These are phyloP conservation scores for Melaleuca quinquenervia DNA, from an alignment of 345 rosid genomes.

Conservation along the genomic window DNA sequence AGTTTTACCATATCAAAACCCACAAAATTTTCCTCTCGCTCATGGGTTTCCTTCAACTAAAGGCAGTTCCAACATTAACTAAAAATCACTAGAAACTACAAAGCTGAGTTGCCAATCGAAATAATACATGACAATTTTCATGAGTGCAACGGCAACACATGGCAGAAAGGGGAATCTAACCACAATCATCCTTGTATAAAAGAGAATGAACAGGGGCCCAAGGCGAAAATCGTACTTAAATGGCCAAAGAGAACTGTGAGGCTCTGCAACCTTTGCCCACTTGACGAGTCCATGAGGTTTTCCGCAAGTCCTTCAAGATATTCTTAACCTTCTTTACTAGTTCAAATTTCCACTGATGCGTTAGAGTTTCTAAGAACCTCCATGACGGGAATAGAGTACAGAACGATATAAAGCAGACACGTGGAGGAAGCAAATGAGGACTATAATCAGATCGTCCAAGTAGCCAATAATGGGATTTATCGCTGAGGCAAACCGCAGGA, in stretches of 20 bases:
- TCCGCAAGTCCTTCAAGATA: not conserved
- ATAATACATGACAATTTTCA: not conserved
- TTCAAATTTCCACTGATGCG: not conserved
- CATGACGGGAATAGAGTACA: constrained; percentile 65
- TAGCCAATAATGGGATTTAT: constrained; percentile 69
- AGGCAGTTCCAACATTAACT: not conserved
- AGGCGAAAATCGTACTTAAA: not conserved
- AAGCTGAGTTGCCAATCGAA: not conserved
- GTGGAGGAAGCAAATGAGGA: constrained; percentile 58
- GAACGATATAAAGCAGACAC: constrained; percentile 85
- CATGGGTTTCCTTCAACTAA: not conserved
- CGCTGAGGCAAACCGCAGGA: constrained; percentile 19
- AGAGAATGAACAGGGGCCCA: not conserved
- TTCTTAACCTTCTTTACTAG: not conserved
- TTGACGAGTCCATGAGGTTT: not conserved
- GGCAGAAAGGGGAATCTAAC: not conserved
- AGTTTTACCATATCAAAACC: not conserved
- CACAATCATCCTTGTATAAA: not conserved
- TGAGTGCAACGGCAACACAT: not conserved
- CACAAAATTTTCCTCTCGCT: not conserved
- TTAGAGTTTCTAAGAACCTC: constrained; percentile 31
- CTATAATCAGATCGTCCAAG: constrained; percentile 66
- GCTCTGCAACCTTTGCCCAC: not conserved
- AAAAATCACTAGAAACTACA: not conserved
- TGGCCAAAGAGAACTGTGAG: not conserved